Base-by-base conservation (phyloP, 352 stramenopile genomes). In the Phytopythium vexans region DNA sequence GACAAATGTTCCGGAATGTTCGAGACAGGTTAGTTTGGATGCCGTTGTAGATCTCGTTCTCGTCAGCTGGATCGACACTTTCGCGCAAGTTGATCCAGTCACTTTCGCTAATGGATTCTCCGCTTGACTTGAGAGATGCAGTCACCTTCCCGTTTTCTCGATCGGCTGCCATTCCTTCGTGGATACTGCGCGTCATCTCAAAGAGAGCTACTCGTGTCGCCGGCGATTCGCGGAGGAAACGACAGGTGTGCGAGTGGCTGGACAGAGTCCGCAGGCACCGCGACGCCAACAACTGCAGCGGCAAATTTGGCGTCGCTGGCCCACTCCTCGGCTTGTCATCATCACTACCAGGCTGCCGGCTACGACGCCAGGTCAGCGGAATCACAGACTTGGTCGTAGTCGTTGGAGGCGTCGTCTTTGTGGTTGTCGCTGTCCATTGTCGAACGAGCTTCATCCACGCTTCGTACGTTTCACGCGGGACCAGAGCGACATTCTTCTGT, bases 1-100 rank as follows among this genome's bases (percentile, higher is more conserved):
- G 82, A 49, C 81, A 92, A 15, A 89, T 60, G 27, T 92, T 88
- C 12, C 68, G 56, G 49, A 92, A 85, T 44, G 67, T 53, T 51
- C 69, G 73, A 21, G 69, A 78, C 12, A 64, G n/a, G 14, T 78
- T 58, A 6, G 58, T 55, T 41, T 79, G 63, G 36, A 72, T 69
- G 32, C 40, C 60, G 41, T 12, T 36, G 3, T 41, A 10, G 3
- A 15, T 45, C 37, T 45, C 6, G 5, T 45, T 27, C 21, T 27
- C 21, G 21, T 27, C 21, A 27, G 21, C 21, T 27, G 21, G 21
- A 27, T 27, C 21, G 21, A 27, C 21, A 27, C 21, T 27, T 27
- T 27, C 21, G 21, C 21, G 21, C 21, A 27, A 27, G 21, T 27
- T 27, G 21, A 27, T 27, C 21, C 21, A 27, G 21, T 27, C 21